Evolutionary conservation across 306 rosid species (phyloP).

Genomic region (Vigna radiata): DNA sequence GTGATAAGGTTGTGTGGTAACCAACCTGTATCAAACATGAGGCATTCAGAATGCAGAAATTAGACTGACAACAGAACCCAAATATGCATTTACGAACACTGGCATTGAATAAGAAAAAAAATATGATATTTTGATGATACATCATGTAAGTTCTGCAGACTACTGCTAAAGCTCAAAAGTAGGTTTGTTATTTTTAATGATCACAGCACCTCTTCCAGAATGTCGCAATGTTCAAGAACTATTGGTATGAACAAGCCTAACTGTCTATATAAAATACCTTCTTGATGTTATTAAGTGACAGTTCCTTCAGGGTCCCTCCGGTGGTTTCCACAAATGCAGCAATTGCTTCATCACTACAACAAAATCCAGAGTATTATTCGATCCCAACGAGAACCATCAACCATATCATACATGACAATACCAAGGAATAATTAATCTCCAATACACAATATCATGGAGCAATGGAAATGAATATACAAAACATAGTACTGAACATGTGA

Average conservation of each 20-base stretch:
- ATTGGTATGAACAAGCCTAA: neutral
- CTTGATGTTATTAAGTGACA: constrained; percentile 74
- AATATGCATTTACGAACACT: neutral
- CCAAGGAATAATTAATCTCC: neutral
- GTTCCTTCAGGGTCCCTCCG: constrained; percentile 67
- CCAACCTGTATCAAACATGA: constrained; percentile 68
- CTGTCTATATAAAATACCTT: constrained; percentile 54
- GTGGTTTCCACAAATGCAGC: constrained; percentile 83
- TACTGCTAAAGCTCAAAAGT: too few relatives aligned
- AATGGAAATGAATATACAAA: neutral
- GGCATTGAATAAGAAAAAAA: too few relatives aligned
- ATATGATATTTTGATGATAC: too few relatives aligned
- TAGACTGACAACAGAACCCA: constrained; percentile 23
- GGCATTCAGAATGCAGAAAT: constrained; percentile 33
- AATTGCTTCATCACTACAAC: constrained; percentile 81
- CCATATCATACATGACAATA: neutral
- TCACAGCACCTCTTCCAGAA: too few relatives aligned
- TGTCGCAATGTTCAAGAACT: constrained; percentile 19
- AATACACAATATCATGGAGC: neutral
- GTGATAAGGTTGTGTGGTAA: constrained; percentile 69
- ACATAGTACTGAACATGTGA: neutral
- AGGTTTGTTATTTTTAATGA: too few relatives aligned
- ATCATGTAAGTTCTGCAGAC: too few relatives aligned
- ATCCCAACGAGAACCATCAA: constrained; percentile 13
- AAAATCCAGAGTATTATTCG: neutral